Evolutionary conservation across 1,284 basidiomycete genomes (phyloP).

Genomic region (Leccinum solheimii): DNA sequence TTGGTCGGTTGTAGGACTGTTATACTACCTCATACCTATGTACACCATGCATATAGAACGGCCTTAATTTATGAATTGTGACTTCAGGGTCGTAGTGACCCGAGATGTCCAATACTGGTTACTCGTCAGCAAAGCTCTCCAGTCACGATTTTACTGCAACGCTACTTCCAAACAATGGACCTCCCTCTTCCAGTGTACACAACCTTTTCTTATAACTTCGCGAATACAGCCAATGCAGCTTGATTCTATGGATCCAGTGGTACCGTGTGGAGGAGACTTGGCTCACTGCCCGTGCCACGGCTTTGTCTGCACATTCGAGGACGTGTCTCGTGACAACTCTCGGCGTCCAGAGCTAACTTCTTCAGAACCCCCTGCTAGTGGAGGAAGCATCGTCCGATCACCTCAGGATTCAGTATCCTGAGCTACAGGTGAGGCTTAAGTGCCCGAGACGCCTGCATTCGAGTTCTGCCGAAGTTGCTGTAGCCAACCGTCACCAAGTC

Average conservation of each 20-base stretch:
- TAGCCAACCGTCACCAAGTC: neutral
- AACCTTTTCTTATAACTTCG: no score
- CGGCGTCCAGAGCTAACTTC: neutral
- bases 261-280: no score
- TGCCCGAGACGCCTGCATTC: neutral
- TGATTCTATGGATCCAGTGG: no score
- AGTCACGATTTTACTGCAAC: no score
- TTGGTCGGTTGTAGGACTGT: neutral
- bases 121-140: no score
- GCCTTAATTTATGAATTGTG: neutral
- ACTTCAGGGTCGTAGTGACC: neutral
- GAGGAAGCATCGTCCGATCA: neutral
- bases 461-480: neutral
- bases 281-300: no score
- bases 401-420: neutral
- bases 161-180: no score
- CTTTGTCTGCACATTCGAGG: no score
- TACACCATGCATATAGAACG: neutral
- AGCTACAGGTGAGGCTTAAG: neutral
- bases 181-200: no score
- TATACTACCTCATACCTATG: neutral
- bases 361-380: neutral
- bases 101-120: no score
- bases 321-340: no score
- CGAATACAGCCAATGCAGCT: no score